Conservation (phyloP, 148 eudicot species). For the Camellia lanceoleosa region DNA sequence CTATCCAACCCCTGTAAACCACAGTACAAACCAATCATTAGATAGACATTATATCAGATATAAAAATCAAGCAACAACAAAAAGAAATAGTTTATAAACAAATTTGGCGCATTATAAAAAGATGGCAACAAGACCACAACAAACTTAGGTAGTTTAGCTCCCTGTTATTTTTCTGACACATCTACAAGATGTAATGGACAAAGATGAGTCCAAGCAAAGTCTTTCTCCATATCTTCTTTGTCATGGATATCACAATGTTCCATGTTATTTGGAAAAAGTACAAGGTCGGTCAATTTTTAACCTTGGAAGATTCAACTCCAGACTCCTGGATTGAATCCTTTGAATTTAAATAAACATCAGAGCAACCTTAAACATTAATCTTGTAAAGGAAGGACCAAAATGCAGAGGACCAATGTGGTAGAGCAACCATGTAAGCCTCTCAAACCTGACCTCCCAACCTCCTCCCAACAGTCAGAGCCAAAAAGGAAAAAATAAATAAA, state of each 20-base stretch:
- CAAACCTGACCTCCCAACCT: too few relatives aligned
- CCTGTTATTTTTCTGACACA: not conserved
- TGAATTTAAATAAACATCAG: not conserved
- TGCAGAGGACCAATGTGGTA: not conserved
- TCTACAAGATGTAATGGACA: not conserved
- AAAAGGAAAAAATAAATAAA: too few relatives aligned
- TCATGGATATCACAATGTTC: not conserved
- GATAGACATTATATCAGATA: not conserved
- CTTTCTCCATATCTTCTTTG: not conserved
- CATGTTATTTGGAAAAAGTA: not conserved
- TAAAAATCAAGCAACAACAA: not conserved
- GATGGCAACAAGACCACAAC: not conserved
- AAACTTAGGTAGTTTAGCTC: not conserved
- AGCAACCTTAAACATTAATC: not conserved
- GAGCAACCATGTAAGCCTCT: too few relatives aligned
- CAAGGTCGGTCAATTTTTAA: not conserved
- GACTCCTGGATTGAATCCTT: not conserved
- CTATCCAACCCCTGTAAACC: slow-evolving; percentile 1
- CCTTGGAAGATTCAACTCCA: not conserved
- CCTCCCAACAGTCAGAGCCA: too few relatives aligned
- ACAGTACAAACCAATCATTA: not conserved
- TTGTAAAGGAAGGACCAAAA: not conserved
- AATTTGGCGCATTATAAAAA: not conserved
- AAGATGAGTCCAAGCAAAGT: not conserved
- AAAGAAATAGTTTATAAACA: not conserved